Evolutionary conservation across 352 stramenopile genomes (phyloP), one percentile per base, ranked within the genome.

Genomic region (Lagenidium sp.): DNA sequence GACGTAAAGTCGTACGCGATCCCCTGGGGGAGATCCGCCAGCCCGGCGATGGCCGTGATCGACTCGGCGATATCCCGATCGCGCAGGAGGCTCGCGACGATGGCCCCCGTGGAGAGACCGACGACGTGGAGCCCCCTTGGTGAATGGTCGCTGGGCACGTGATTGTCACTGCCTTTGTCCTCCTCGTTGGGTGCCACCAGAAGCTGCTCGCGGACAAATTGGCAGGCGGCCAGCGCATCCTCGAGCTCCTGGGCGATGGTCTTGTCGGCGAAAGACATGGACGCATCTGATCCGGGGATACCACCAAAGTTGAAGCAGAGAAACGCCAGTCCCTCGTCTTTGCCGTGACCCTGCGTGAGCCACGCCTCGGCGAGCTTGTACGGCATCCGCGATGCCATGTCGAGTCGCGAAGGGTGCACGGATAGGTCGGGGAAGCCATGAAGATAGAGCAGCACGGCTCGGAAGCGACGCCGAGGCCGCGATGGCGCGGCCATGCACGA

Each of bases 381-480:
- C 26, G 74, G 57, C 31, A 86, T 42, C 13, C 77, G 71, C 41
- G 63, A 81, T 3, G 62, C 71, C 50, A 85, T 77, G 5, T 63
- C 57, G 22, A 67, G 40, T 22, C 65, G 57, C 4, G 59, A 56
- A 18, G 73, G 73, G 39, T 89, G 71, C 38, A 89, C 77, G 1
- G 65, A 50, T 43, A 89, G 64, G 44, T 86, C 77, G 8, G 77
- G 73, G 40, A 89, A 89, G 1, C 77, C 77, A 42, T 89, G 73
- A 12, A 89, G 47, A 57, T 86, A 89, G 29, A 86, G 57, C 46
- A 84, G 54, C 23, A 75, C 62, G 4, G 72, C 62, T 18, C 12
- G 10, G 29, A 46, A 56, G 36, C 49, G 35, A 1, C 19, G 8
- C 26, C 2, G 19, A 21, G 23, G 18, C 19, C 16, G 37, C 20